Percentiles rank a stretch among this genome's conserved stretches.
Evolutionary conservation across 106 monocot species (phyloP).

Genomic region (Chionographis japonica): DNA sequence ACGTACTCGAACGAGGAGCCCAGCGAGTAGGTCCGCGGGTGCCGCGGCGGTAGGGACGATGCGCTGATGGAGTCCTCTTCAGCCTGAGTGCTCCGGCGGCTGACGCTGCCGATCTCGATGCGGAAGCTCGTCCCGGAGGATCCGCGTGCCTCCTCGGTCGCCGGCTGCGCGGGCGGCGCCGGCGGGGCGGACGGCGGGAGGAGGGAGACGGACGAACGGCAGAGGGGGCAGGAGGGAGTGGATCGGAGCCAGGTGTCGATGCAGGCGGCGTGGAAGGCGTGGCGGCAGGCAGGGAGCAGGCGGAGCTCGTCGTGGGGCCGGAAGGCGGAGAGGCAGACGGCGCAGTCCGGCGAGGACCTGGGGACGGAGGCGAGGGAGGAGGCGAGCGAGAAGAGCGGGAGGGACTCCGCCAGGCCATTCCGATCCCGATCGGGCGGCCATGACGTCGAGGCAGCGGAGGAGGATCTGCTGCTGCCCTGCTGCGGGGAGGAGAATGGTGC

Average conservation of each 20-base stretch:
- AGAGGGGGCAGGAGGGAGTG: constrained; percentile 87
- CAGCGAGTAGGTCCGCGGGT: constrained; percentile 51
- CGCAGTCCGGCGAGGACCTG: constrained; percentile 68
- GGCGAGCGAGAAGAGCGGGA: constrained; percentile 70
- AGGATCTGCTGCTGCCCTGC: background rate
- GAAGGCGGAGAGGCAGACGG: constrained; percentile 85
- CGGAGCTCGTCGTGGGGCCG: constrained; percentile 70
- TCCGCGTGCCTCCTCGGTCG: background rate
- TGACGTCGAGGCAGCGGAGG: constrained; percentile 4
- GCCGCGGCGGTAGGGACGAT: constrained; percentile 1
- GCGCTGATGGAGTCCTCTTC: background rate
- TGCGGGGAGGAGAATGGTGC: background rate
- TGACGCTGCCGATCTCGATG: constrained; percentile 75
- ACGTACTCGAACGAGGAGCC: constrained; percentile 86
- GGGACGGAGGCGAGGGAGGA: constrained; percentile 40
- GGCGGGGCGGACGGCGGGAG: constrained; percentile 17
- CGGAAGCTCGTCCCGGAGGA: constrained; percentile 54
- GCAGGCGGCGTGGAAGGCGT: constrained; percentile 90
- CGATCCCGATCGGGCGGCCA: constrained; percentile 16
- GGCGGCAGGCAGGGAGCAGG: constrained; percentile 88
- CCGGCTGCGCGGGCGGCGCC: background rate
- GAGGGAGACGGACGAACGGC: constrained; percentile 57
- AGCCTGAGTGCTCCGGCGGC: constrained; percentile 29
- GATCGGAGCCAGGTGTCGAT: constrained; percentile 89
- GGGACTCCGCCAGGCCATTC: constrained; percentile 46